Evolutionary conservation across 768 basidiomycete genomes (phyloP).

Genomic region (Zangia roseola): DNA sequence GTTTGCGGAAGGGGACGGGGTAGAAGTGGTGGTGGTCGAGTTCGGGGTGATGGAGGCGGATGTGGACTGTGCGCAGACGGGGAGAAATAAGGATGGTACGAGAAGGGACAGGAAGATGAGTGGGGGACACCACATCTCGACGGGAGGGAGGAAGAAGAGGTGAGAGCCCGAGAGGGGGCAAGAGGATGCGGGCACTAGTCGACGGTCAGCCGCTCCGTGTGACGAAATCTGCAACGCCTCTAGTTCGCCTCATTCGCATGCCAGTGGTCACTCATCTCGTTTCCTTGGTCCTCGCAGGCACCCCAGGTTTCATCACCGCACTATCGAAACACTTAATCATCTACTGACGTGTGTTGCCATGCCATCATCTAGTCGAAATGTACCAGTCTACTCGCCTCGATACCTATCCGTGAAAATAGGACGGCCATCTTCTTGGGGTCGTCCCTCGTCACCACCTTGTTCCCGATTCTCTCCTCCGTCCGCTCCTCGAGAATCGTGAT

Average conservation of each 20-base stretch:
- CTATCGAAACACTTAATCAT: too few species aligned
- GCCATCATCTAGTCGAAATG: slow-evolving; percentile 45
- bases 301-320: slow-evolving; percentile 13
- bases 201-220: slow-evolving; percentile 36
- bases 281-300: slow-evolving; percentile 18
- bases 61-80: slow-evolving; percentile 40
- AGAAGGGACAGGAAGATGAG: slow-evolving; percentile 19
- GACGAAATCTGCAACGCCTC: slow-evolving; percentile 11
- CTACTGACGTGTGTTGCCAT: too few species aligned
- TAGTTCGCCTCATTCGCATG: slow-evolving; percentile 5
- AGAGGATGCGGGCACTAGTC: slow-evolving; percentile 6
- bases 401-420: slow-evolving; percentile 45
- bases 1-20: slow-evolving; percentile 20
- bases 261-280: not conserved
- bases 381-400: slow-evolving; percentile 46
- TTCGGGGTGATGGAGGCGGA: slow-evolving; percentile 16
- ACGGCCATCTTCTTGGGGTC: slow-evolving; percentile 41
- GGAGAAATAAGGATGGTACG: slow-evolving; percentile 29
- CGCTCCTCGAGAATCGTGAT: slow-evolving; percentile 53
- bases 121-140: slow-evolving; percentile 13
- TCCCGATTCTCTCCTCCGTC: slow-evolving; percentile 31
- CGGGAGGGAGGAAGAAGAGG: not conserved
- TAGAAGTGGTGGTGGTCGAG: slow-evolving; percentile 13
- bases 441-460: slow-evolving; percentile 28
- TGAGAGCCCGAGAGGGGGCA: slow-evolving; percentile 6